Conservation (phyloP, 1,284 basidiomycete species). For the Ceratobasidium sp. region DNA sequence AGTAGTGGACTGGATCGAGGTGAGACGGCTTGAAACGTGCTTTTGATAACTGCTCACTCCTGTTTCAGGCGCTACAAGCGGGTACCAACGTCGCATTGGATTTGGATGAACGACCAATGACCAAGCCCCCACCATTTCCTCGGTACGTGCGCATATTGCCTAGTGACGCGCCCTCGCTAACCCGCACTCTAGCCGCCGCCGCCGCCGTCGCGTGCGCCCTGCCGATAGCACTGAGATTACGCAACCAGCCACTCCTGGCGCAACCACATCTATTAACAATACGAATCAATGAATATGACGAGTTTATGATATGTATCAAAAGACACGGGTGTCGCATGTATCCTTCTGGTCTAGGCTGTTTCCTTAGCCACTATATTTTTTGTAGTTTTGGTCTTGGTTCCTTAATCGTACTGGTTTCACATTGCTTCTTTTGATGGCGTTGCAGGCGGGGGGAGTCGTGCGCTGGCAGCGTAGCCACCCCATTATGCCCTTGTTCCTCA, state of each 20-base stretch:
- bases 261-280: not conserved
- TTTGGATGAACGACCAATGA: slow-evolving; percentile 88
- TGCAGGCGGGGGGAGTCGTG: not conserved
- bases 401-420: slow-evolving; percentile 8
- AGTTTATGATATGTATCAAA: slow-evolving; percentile 21
- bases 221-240: not conserved
- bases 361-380: not conserved
- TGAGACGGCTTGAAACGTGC: slow-evolving; percentile 48
- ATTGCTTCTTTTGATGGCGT: not conserved
- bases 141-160: slow-evolving; percentile 62
- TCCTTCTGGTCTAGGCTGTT: not conserved
- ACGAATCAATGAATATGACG: slow-evolving; percentile 14
- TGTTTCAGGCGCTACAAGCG: slow-evolving; percentile 80
- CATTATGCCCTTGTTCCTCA: slow-evolving; percentile 33
- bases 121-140: slow-evolving; percentile 80
- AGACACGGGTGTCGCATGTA: not conserved
- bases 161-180: too few species aligned
- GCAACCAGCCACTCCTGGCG: not conserved
- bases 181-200: slow-evolving; percentile 12
- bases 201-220: slow-evolving; percentile 25
- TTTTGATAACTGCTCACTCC: slow-evolving; percentile 37
- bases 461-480: slow-evolving; percentile 34
- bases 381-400: not conserved
- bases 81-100: slow-evolving; percentile 93
- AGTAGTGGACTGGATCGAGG: slow-evolving; percentile 97